Base-by-base conservation (phyloP, 768 basidiomycete genomes). In the Tremella mesenterica region DNA sequence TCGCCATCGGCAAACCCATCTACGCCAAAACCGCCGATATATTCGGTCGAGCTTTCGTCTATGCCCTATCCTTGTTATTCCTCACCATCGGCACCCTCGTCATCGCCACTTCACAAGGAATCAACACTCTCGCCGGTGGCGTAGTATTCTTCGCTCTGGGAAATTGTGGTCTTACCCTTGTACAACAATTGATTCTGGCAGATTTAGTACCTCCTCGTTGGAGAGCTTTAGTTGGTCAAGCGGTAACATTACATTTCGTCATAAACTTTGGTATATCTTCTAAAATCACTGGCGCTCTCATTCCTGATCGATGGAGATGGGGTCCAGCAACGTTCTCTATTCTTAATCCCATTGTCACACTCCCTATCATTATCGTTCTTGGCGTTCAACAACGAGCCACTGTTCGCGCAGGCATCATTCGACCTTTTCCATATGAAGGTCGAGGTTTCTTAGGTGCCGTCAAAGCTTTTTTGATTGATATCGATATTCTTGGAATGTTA, bases 281-380 rank as follows among this genome's bases (percentile, higher is more conserved):
- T 27, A 46, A 46, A 26, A 46, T 46, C 44, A 46, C 44, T 16
- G 44, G 44, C 5, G 44, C 44, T 20, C 44, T 70, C 25, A 33
- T 73, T 26, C 63, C 73, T 20, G 73, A 73, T 51, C 57, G 59
- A 27, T 65, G 60, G n/a, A 69, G 74, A 28, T 63, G 72, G 44
- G 60, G 72, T 4, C 63, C 53, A 26, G 73, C 59, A 29, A 73
- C 72, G 72, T 65, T 71, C 53, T 44, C 53, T 46, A 46, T 46
- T 26, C 25, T 46, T n/a, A 23, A 46, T 26, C 44, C 44, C 21
- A n/a, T 46, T 6, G 27, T 46, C 44, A 46, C 44, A n/a, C 21
- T 26, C 21, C 44, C 38, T 26, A 46, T 46, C 44, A 46, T 46
- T 26, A 23, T 23, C 44, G 27, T 46, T 20, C 44, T 46, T 6